Conservation (phyloP, 768 basidiomycete genomes). For the Tubosaeta brunneosetosa region DNA sequence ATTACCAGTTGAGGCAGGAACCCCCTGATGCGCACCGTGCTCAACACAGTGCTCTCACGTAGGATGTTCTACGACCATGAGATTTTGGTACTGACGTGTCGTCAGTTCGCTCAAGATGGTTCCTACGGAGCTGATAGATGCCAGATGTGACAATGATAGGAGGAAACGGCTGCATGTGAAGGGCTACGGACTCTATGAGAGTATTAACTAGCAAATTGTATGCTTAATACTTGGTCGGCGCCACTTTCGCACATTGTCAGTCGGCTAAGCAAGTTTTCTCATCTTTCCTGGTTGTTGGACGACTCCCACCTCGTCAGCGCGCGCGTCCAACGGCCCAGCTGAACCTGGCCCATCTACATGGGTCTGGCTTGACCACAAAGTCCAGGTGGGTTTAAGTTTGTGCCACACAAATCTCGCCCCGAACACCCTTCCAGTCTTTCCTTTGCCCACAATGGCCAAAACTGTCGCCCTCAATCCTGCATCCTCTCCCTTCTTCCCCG, state of each 20-base stretch:
- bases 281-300: not conserved
- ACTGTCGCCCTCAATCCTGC: slow-evolving; percentile 75
- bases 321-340: slow-evolving; percentile 3
- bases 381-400: slow-evolving; percentile 21
- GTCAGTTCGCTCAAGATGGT: slow-evolving; percentile 24
- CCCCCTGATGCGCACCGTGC: slow-evolving; percentile 20
- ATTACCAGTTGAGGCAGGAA: slow-evolving; percentile 18
- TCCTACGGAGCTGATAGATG: slow-evolving; percentile 25
- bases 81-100: slow-evolving; percentile 1
- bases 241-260: slow-evolving; percentile 7
- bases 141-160: not conserved
- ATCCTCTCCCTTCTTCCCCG: slow-evolving; percentile 83
- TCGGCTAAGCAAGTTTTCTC: slow-evolving; percentile 1
- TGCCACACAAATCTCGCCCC: not conserved
- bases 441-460: slow-evolving; percentile 56
- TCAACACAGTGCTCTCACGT: slow-evolving; percentile 21
- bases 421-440: slow-evolving; percentile 11
- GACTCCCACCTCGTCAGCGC: slow-evolving; percentile 13
- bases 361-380: slow-evolving; percentile 21
- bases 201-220: slow-evolving; percentile 2
- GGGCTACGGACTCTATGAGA: slow-evolving; percentile 15
- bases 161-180: slow-evolving; percentile 8
- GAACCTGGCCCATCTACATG: slow-evolving; percentile 21
- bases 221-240: not conserved
- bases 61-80: not conserved